phyloP scores from a whole-genome alignment of 2,329 filamentous ascomycete genomes.

The Onygenales sp. region DNA sequence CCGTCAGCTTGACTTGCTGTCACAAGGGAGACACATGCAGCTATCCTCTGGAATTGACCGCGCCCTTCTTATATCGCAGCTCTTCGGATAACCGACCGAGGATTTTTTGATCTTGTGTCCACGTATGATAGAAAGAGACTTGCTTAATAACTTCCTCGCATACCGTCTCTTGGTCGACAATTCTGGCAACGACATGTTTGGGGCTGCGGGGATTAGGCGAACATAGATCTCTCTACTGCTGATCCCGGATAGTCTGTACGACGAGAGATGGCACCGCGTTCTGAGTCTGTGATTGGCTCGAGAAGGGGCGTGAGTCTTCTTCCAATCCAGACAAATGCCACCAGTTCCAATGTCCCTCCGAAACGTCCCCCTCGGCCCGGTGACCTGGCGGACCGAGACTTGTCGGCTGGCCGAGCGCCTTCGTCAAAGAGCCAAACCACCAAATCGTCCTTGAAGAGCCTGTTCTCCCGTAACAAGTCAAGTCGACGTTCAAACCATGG shows the following conservation, averaged over 20 bases:
- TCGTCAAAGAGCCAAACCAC: slow-evolving; percentile 26
- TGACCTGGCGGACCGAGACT: slow-evolving; percentile 15
- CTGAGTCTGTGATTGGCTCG: slow-evolving; percentile 23
- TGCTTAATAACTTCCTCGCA: background rate
- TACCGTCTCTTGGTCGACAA: background rate
- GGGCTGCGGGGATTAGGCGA: background rate
- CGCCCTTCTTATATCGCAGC: background rate
- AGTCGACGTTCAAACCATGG: slow-evolving; percentile 18
- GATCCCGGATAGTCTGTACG: background rate
- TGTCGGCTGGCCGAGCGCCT: slow-evolving; percentile 17
- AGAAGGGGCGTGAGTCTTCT: slow-evolving; percentile 27
- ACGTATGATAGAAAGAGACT: background rate
- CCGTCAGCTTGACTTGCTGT: background rate
- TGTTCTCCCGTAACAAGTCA: slow-evolving; percentile 29
- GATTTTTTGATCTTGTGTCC: background rate
- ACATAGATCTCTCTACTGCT: background rate
- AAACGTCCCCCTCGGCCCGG: slow-evolving; percentile 9
- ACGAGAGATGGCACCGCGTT: slow-evolving; percentile 3
- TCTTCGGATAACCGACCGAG: background rate
- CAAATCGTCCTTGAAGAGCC: slow-evolving; percentile 26
- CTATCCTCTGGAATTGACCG: background rate
- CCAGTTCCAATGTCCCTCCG: slow-evolving; percentile 5
- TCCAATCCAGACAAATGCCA: slow-evolving; percentile 27
- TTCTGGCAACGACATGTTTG: background rate
- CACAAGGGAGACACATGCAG: background rate